Base-by-base conservation (phyloP, 768 basidiomycete species). In the Amanita rubescens region DNA sequence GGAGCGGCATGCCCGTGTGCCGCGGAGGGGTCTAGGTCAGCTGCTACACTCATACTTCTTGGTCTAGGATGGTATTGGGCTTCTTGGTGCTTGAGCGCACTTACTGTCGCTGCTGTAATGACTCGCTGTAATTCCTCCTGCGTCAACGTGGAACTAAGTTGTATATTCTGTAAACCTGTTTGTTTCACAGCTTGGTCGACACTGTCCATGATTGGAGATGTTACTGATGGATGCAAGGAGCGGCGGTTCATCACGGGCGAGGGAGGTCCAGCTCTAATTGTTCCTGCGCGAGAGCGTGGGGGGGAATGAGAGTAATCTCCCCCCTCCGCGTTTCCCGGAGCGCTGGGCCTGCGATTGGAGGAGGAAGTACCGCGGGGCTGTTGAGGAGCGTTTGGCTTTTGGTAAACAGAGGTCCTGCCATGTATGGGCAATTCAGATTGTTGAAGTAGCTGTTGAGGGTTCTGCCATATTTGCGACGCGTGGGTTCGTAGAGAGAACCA, bases 401-500 rank as follows among this genome's bases (percentile, higher is more conserved):
- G 82, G 65, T 89, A 87, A 33, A 84, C 54, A 7, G 86, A 86
- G 38, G 79, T 59, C 34, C 90, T 80, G 24, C 77, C 73, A 25
- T 73, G 73, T 14, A 72, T 65, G 5, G 80, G 74, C 15, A 85
- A 62, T 41, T 90, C 89, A 49, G 80, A 68, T 2, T 80, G 71
- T 34, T 90, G 82, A 49, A 93, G 69, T 2, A 94, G 75, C 45
- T 84, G 86, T 56, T 88, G 93, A 2, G 94, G 94, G 65, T 98
- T 97, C 65, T 98, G 94, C 96, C 96, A 99, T 60, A 99, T 99
- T 65, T 98, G 96, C 12, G 88, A 85, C 6, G 96, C 96, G 65
- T 99, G 96, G 1, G 96, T 99, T 44, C 92, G 86, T 15, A 99
- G 82, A 35, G 96, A 97, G 74, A 99, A 99, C 96, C 96, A 98